Base-by-base conservation (phyloP, 768 basidiomycete genomes). In the Lactifluus pinguis region DNA sequence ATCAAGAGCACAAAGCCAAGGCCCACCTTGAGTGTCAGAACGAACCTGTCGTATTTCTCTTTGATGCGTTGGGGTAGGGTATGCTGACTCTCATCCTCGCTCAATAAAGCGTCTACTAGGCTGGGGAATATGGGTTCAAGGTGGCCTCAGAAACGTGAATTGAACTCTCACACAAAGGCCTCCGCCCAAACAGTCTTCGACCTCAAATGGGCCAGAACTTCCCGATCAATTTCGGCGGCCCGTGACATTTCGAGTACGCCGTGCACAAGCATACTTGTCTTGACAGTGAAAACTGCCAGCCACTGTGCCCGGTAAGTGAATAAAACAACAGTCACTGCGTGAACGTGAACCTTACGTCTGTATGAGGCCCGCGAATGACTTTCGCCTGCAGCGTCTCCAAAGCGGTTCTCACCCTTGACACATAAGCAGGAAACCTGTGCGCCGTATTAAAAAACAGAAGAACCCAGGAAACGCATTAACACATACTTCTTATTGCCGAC, bases 251-350 rank as follows among this genome's bases (percentile, higher is more conserved):
- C 51, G n/a, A 57, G 19, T 34, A 57, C 47, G 25, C 63, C 63
- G 11, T 64, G 44, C 5, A 64, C 38, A 0, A 64, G 44, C 60
- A 64, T 64, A 29, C 49, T 53, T 39, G 63, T 49, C 17, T 64
- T 41, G 19, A 64, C 44, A 13, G 60, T 57, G 45, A 49, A 14
- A 17, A 58, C 41, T 9, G 42, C 45, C 39, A 62, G 47, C 56
- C 61, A 62, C 61, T 62, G 38, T 9, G 3, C n/a, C 4, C 17
- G 15, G 48, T 6, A 57, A 25, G 19, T 62, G 30, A 62, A 42
- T 36, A 34, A 2, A 44, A 19, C 4, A 21, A 42, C 13, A 1
- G 15, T 19, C 21, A 49, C 25, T 7, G 11, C 6, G 2, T 38
- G 21, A 17, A 49, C 8, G 38, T 21, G 19, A 3, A 47, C 47